Conservation (phyloP, 2,329 filamentous ascomycete species). For the Fusarium oligoseptatum region DNA sequence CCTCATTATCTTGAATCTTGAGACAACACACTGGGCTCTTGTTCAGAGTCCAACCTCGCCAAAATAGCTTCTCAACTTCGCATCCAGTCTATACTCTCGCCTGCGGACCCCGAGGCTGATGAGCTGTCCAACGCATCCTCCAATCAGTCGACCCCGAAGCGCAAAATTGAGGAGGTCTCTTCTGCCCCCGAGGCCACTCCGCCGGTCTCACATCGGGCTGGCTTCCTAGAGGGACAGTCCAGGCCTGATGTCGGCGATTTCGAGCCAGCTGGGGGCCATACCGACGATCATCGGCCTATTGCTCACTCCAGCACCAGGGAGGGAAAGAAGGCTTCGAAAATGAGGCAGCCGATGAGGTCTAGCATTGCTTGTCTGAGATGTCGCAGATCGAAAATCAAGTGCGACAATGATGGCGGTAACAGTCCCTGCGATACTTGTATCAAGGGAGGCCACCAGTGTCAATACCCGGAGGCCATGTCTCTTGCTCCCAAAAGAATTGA, state of each 20-base stretch:
- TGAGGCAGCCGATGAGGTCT: conserved; percentile 73
- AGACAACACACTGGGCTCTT: conserved; percentile 20
- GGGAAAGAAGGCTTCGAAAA: conserved; percentile 27
- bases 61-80: conserved; percentile 65
- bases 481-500: conserved; percentile 59
- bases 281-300: conserved; percentile 21
- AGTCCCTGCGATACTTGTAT: conserved; percentile 82
- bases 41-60: conserved; percentile 56
- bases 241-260: conserved; percentile 19
- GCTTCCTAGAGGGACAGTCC: conserved; percentile 12
- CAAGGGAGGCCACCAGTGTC: conserved; percentile 78
- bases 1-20: conserved; percentile 4
- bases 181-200: conserved; percentile 24
- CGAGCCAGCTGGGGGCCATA: conserved; percentile 23
- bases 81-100: conserved; percentile 66
- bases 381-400: conserved; percentile 87
- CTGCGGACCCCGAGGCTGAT: conserved; percentile 57
- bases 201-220: conserved; percentile 10
- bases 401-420: conserved; percentile 80
- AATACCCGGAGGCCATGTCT: conserved; percentile 68
- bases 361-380: conserved; percentile 84
- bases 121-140: conserved; percentile 46
- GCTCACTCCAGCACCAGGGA: conserved; percentile 15
- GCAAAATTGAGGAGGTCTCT: conserved; percentile 32
- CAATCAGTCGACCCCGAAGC: conserved; percentile 33